Evolutionary conservation across 108 stramenopile species (phyloP), one percentile per base, ranked within the genome.

Genomic region (Nitzschia palea): DNA sequence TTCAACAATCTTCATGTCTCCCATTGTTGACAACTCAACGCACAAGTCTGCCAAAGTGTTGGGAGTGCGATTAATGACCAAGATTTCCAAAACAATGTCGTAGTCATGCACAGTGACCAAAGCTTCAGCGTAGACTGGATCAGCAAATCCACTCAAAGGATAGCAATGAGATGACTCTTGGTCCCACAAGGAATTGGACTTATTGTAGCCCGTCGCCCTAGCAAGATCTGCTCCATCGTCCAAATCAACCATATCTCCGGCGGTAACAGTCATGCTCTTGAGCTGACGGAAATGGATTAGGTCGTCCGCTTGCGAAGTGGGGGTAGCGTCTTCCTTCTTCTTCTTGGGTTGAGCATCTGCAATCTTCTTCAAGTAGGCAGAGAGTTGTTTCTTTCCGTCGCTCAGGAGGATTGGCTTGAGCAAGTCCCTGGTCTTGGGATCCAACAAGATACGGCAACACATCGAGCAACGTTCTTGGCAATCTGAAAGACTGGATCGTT

Each of bases 271-370:
- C 50, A 85, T 71, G 34, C 88, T 87, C 55, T 90, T 88, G 14
- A 99, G 91, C 78, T 99, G 99, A 17, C 99, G 93, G 81, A 99
- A 98, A 82, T 96, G 93, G 72, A 99, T 99, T 65, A 98, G 85
- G 80, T 98, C 98, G 71, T 99, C 98, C 5, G 97, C 86, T 59
- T 97, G 93, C 20, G 90, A 67, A 8, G 74, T 70, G 12, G 70
- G 64, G 23, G 20, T 23, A 37, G 73, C 56, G 1, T 61, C 69
- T 17, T 79, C 88, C 50, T 80, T 67, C 48, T 85, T 78, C 57
- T 76, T 74, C 33, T 76, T 48, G 6, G 67, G 74, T 31, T 62
- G 67, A 18, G 57, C 51, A 63, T 79, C 68, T 50, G 90, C 77
- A 34, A 70, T 67, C 64, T 79, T 80, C 29, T 52, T 54, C 73